Percentiles rank a stretch among this genome's conserved stretches.
phyloP scores from a whole-genome alignment of 768 basidiomycete species.

The Phaeotremella skinneri region DNA sequence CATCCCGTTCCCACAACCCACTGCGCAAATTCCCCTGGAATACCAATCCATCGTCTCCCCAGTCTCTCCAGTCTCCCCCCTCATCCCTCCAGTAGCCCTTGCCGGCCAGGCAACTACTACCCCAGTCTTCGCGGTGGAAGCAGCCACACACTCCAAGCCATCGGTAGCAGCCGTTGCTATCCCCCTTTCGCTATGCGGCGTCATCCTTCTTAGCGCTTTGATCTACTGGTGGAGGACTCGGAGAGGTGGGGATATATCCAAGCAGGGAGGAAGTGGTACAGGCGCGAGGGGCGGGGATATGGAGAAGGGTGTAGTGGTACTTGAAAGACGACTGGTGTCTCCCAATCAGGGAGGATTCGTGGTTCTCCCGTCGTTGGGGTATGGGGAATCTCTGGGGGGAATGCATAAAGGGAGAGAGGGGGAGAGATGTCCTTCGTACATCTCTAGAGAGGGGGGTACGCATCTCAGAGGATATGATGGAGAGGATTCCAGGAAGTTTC shows the following conservation, averaged over 20 bases:
- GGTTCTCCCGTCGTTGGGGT: slow-evolving; percentile 1
- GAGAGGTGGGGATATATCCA: not conserved
- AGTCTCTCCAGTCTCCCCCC: not conserved
- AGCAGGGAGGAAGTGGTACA: not conserved
- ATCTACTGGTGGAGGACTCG: not conserved
- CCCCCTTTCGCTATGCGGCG: not conserved
- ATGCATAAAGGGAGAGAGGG: not conserved
- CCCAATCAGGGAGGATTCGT: not conserved
- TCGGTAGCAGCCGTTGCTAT: slow-evolving; percentile 1
- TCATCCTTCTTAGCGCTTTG: not conserved
- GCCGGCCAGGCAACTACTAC: too few species aligned
- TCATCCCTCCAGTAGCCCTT: not conserved
- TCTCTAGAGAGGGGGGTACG: not conserved
- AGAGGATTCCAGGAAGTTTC: not conserved
- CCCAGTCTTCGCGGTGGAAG: not conserved
- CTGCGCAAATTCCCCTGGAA: not conserved
- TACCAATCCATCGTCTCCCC: too few species aligned
- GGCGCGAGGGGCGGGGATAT: not conserved
- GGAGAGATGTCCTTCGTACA: not conserved
- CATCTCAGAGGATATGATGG: not conserved
- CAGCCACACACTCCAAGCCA: not conserved
- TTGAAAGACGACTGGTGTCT: not conserved
- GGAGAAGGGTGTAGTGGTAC: not conserved
- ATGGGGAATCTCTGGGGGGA: not conserved
- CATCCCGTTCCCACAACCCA: not conserved